These are phyloP conservation scores for Arthroderma sp. DNA, from an alignment of 2,329 filamentous ascomycete genomes.

Conservation along the genomic window DNA sequence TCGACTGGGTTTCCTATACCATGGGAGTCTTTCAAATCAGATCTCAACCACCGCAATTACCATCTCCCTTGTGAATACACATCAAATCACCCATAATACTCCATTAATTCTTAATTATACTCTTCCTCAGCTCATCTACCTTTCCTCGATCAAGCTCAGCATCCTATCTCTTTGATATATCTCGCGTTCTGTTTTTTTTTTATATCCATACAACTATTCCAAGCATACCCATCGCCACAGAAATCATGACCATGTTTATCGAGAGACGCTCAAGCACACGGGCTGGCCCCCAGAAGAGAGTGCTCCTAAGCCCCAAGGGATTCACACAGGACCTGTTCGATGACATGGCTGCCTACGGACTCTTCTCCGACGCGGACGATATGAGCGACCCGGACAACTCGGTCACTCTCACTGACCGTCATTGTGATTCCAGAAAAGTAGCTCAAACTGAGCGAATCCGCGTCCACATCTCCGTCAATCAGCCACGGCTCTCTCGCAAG, in stretches of 20 bases:
- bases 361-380: neutral
- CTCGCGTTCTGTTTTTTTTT: neutral
- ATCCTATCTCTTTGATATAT: neutral
- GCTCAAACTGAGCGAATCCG: neutral
- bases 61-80: neutral
- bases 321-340: neutral
- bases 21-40: neutral
- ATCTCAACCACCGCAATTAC: neutral
- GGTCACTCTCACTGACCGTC: neutral
- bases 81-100: neutral
- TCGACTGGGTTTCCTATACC: neutral
- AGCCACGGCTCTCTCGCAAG: neutral
- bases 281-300: neutral
- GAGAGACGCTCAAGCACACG: neutral
- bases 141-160: neutral
- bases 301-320: neutral
- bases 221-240: neutral
- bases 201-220: neutral
- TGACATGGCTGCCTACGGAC: neutral
- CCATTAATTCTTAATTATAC: neutral
- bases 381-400: neutral
- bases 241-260: neutral
- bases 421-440: neutral
- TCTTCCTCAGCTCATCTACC: too few species aligned
- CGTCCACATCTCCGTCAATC: neutral